These are phyloP conservation scores for Pseudopyricularia cyperi DNA, from an alignment of 2,329 filamentous ascomycete species.

Conservation along the genomic window DNA sequence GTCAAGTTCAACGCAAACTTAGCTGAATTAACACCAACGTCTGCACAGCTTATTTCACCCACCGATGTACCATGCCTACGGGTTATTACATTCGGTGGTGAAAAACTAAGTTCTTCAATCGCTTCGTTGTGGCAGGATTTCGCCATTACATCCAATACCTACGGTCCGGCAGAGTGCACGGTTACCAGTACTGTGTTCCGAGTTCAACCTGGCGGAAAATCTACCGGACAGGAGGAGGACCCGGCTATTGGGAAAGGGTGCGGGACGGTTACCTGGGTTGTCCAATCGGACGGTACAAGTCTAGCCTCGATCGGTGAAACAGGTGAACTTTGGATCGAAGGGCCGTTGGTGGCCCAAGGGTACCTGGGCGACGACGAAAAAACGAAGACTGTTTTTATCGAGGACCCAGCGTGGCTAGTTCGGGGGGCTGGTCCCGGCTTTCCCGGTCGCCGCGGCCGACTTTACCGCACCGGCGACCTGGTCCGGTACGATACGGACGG, in stretches of 20 bases:
- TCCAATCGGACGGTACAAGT: slow-evolving; percentile 7
- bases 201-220: slow-evolving; percentile 11
- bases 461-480: slow-evolving; percentile 26
- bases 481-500: slow-evolving; percentile 21
- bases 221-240: slow-evolving; percentile 6
- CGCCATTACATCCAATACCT: neutral
- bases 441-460: neutral
- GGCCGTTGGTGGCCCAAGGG: slow-evolving; percentile 32
- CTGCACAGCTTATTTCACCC: neutral
- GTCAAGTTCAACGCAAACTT: neutral
- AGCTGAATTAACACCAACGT: neutral
- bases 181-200: too few relatives aligned
- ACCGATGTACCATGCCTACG: neutral
- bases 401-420: neutral
- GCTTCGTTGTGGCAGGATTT: too few relatives aligned
- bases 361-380: slow-evolving; percentile 18
- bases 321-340: slow-evolving; percentile 23
- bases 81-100: neutral
- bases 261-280: slow-evolving; percentile 10
- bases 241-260: slow-evolving; percentile 7
- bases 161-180: neutral
- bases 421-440: neutral
- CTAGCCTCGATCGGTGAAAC: slow-evolving; percentile 16
- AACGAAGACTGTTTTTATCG: neutral
- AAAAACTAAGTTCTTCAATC: too few relatives aligned